Percentiles rank a stretch among this genome's conserved stretches.
Evolutionary conservation across 106 monocot species (phyloP).

Genomic region (Ottelia alismoides): DNA sequence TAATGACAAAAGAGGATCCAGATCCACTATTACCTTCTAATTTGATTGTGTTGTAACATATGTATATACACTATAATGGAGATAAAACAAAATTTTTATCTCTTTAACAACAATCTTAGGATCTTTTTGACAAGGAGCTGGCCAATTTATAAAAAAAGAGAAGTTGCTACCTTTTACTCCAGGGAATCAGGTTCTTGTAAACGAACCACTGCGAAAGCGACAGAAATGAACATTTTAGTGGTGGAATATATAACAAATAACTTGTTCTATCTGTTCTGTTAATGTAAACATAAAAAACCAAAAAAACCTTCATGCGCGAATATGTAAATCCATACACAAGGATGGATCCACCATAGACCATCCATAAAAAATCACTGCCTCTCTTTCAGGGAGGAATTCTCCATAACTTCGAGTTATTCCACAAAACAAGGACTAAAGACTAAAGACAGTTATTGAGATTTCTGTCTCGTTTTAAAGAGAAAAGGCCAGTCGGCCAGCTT

Average conservation of each 20-base stretch:
- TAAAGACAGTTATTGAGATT: too few relatives aligned
- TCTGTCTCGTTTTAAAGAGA: too few relatives aligned
- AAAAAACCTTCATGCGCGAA: too few relatives aligned
- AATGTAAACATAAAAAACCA: too few relatives aligned
- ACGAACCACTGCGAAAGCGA: conserved; percentile 62
- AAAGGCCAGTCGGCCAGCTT: too few relatives aligned
- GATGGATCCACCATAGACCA: neutral
- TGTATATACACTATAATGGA: neutral
- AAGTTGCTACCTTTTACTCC: conserved; percentile 54
- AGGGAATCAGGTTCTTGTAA: conserved; percentile 51
- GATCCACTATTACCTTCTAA: too few relatives aligned
- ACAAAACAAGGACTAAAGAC: neutral
- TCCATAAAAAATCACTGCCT: neutral
- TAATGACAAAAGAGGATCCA: too few relatives aligned
- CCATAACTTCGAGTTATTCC: neutral
- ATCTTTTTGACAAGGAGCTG: neutral
- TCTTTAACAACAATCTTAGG: neutral
- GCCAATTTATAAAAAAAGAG: neutral
- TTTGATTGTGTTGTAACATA: neutral
- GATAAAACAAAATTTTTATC: neutral
- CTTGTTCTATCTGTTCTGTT: neutral
- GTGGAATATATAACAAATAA: neutral
- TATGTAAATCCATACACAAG: too few relatives aligned
- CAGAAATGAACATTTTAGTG: neutral
- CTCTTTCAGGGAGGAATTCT: neutral